A percentile compares a stretch with the other conserved stretches of the same genome.
Conservation (phyloP, 164 flowering plant species). For the Umbilicus rupestris region DNA sequence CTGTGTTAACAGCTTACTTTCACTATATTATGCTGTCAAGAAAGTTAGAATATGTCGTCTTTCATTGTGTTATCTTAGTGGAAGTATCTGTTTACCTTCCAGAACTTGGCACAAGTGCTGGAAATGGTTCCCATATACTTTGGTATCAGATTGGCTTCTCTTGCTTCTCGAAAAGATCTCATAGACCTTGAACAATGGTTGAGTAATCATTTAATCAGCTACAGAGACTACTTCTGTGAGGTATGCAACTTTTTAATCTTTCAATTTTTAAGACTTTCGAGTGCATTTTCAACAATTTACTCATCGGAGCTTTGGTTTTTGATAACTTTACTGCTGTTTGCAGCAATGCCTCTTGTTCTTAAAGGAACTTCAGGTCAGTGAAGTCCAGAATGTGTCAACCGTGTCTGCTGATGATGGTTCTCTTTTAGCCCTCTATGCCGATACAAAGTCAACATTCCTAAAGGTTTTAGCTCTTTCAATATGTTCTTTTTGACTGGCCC, state of each 20-base stretch:
- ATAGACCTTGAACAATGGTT: constrained; percentile 57
- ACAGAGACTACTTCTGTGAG: constrained; percentile 26
- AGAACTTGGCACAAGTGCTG: constrained; percentile 45
- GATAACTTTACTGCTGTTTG: constrained; percentile 7
- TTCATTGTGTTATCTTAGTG: background rate
- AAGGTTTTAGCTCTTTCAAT: constrained; percentile 39
- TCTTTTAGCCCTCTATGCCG: constrained; percentile 36
- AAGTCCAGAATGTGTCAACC: too few relatives aligned
- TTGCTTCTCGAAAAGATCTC: constrained; percentile 42
- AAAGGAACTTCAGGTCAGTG: constrained; percentile 46
- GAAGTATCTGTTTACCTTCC: constrained; percentile 8
- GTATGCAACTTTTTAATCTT: background rate
- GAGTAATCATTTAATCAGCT: constrained; percentile 31
- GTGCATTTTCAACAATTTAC: background rate
- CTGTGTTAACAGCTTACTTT: background rate
- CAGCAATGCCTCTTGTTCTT: constrained; percentile 84
- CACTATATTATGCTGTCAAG: background rate
- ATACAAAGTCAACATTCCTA: constrained; percentile 42
- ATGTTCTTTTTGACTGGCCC: background rate
- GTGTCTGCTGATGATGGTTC: constrained; percentile 22
- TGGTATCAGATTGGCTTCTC: constrained; percentile 45
- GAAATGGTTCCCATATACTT: constrained; percentile 39
- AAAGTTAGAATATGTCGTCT: background rate
- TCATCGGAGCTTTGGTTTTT: background rate
- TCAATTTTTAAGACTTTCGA: background rate